phyloP scores from a whole-genome alignment of 768 basidiomycete species.

The Boletus rubroflammeus region DNA sequence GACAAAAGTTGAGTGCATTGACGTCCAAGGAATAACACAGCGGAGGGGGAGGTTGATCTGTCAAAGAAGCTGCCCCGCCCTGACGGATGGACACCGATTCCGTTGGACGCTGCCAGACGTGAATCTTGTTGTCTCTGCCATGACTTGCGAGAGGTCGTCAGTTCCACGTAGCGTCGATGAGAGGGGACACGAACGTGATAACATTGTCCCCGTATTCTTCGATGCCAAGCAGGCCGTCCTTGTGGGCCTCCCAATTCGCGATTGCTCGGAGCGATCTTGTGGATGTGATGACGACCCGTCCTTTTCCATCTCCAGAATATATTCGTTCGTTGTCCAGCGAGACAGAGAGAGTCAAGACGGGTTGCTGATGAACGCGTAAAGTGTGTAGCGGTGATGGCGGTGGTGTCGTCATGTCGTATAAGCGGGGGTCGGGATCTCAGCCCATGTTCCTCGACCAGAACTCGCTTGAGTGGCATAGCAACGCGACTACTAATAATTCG shows the following conservation, averaged over 20 bases:
- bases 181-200: constrained; percentile 64
- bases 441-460: too few species aligned
- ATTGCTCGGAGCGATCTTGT: constrained; percentile 73
- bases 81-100: constrained; percentile 47
- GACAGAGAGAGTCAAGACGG: constrained; percentile 57
- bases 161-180: not conserved
- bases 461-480: too few species aligned
- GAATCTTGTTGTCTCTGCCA: constrained; percentile 81
- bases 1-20: constrained; percentile 93
- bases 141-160: constrained; percentile 41
- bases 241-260: constrained; percentile 75
- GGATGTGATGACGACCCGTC: constrained; percentile 73
- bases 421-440: too few species aligned
- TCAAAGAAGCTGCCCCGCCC: constrained; percentile 53
- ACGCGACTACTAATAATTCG: too few species aligned
- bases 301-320: constrained; percentile 83
- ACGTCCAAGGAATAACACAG: constrained; percentile 75
- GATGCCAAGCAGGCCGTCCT: constrained; percentile 70
- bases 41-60: constrained; percentile 46
- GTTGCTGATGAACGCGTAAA: constrained; percentile 66
- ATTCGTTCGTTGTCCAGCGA: constrained; percentile 74
- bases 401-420: constrained; percentile 6
- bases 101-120: constrained; percentile 60
- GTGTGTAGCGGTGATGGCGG: constrained; percentile 67
- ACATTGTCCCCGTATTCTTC: constrained; percentile 66